Conservation (phyloP, 2,329 filamentous ascomycete genomes). For the Fusarium agapanthi region DNA sequence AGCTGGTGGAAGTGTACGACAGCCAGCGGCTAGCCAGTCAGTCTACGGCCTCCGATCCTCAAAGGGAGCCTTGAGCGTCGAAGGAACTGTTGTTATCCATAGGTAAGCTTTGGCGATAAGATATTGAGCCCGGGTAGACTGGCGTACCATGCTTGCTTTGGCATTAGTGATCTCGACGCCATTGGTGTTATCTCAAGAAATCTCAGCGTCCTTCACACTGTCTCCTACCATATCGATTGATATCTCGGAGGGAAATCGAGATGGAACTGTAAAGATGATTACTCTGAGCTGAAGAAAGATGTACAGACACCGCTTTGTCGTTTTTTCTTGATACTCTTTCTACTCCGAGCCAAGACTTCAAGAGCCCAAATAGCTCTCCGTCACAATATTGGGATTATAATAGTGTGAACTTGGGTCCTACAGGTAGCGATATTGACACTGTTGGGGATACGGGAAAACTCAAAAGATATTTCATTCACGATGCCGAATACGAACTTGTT, state of each 20-base stretch:
- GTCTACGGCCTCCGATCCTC: not conserved
- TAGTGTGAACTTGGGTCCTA: not conserved
- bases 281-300: no score
- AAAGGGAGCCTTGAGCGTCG: not conserved
- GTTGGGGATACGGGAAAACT: not conserved
- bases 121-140: accelerated
- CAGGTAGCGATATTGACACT: not conserved
- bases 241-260: no score
- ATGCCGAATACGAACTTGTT: not conserved
- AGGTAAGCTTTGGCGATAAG: not conserved
- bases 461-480: not conserved
- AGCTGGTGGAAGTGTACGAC: not conserved
- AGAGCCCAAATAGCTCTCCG: not conserved
- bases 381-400: no score
- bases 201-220: accelerated
- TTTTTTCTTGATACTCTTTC: no score
- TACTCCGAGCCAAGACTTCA: accelerated
- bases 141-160: accelerated
- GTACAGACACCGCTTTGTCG: no score
- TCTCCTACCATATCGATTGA: not conserved
- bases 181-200: not conserved
- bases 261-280: no score
- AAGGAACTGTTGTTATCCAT: not conserved
- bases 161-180: not conserved
- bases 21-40: not conserved